Base-by-base conservation (phyloP, 1,139 yeast species). In the Saccharomyces pastorianus region DNA sequence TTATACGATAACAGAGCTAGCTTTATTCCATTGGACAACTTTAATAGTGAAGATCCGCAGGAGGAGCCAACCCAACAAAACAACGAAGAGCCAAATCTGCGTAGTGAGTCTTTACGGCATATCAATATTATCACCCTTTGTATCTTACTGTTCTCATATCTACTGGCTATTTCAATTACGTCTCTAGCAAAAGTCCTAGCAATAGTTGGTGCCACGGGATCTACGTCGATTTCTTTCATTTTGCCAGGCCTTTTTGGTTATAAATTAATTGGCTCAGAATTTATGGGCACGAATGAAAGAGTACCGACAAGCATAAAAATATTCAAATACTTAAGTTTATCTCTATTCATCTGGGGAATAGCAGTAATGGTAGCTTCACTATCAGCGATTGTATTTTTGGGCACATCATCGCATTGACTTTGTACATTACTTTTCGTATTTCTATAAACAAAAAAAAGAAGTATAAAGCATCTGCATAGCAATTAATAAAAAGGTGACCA, bases 151-250 rank as follows among this genome's bases (percentile, higher is more conserved):
- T 68, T 76, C 28, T 82, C 95, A 31, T 89, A 86, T 65, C 59
- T 82, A 20, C 79, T 88, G 17, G 96, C 97, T 0, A 76, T 85
- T 42, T 72, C 84, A 1, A 95, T 91, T 8, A 76, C 79, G 1
- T 88, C 96, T 0, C 78, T 91, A 61, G 97, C 90, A 51, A 84
- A 82, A 55, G 95, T 91, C 46, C 76, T 91, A 58, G 95, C 96
- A 4, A 83, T 90, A 71, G 97, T 91, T 8, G 98, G 98, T 2
- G 85, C 96, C 2, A 91, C 97, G 0, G 98, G 98, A 0, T 88
- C 96, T 2, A 90, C 97, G 0, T 85, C 96, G 13, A 91, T 91
- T 56, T 88, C 96, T 14, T 91, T 91, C 68, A 90, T 91, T 52
- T 77, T 91, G 54, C 98, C 98, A 0, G 98, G 98, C 0, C 74